phyloP scores from a whole-genome alignment of 1,139 yeast species.

The Petasospora fabianii region DNA sequence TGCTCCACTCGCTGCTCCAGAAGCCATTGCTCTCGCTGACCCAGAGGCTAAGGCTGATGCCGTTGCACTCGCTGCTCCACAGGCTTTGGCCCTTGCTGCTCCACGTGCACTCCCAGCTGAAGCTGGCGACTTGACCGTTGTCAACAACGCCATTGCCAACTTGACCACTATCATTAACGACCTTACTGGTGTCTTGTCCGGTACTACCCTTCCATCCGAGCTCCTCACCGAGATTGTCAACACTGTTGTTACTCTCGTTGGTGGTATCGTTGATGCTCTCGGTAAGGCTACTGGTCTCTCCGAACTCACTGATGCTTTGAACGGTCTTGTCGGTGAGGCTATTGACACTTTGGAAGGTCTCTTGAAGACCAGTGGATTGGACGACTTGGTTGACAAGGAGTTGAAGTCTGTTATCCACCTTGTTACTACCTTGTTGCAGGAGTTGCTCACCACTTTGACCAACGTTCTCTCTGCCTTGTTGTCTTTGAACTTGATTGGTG shows the following conservation, averaged over 20 bases:
- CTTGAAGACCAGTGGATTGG: constrained; percentile 12
- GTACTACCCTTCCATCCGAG: constrained; percentile 10
- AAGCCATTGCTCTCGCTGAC: constrained; percentile 14
- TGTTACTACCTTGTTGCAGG: constrained; percentile 9
- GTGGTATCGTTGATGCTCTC: constrained; percentile 10
- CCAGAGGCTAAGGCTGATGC: constrained; percentile 17
- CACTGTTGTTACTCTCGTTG: constrained; percentile 6
- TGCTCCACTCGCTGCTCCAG: constrained; percentile 15
- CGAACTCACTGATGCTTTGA: constrained; percentile 10
- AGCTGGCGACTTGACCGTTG: constrained; percentile 9
- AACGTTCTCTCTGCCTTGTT: constrained; percentile 10
- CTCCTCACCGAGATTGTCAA: constrained; percentile 6
- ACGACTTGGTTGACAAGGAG: constrained; percentile 7
- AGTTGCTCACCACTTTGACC: constrained; percentile 7
- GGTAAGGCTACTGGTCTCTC: constrained; percentile 10
- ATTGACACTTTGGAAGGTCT: constrained; percentile 10
- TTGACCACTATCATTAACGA: constrained; percentile 6
- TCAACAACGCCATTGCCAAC: constrained; percentile 6
- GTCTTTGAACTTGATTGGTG: constrained; percentile 16
- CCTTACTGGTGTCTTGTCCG: constrained; percentile 5
- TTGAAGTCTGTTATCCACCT: constrained; percentile 5
- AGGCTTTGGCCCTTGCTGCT: constrained; percentile 20
- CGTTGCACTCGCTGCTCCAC: constrained; percentile 16
- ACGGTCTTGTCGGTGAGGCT: constrained; percentile 9
- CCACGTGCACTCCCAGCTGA: constrained; percentile 12